phyloP scores from a whole-genome alignment of 163 green algal genomes.

The Smithsoniella earleae region DNA sequence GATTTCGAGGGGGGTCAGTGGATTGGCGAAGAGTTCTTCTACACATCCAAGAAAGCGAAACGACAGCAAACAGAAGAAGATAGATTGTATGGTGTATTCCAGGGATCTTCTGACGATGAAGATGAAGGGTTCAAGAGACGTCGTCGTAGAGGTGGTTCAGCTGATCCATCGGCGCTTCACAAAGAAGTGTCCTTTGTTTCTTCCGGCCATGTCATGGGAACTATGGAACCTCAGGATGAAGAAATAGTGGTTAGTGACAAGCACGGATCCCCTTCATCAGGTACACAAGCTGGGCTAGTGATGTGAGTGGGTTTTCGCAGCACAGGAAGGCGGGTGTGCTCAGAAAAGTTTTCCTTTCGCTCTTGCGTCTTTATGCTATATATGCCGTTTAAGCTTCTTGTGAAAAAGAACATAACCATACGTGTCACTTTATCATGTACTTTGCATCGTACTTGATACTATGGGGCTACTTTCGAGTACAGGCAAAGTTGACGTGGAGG shows the following conservation, averaged over 20 bases:
- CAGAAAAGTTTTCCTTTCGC: too few relatives aligned
- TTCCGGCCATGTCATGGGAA: neutral
- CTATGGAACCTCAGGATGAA: neutral
- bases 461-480: too few relatives aligned
- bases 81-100: conserved; percentile 78
- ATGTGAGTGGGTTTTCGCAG: too few relatives aligned
- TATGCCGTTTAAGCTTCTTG: too few relatives aligned
- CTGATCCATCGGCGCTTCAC: neutral
- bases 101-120: conserved; percentile 51
- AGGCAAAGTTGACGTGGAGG: too few relatives aligned
- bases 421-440: neutral
- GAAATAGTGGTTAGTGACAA: neutral
- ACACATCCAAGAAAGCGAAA: conserved; percentile 45
- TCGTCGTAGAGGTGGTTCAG: neutral
- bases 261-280: neutral
- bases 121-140: conserved; percentile 18
- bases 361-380: too few relatives aligned
- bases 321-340: too few relatives aligned
- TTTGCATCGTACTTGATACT: neutral
- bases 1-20: conserved; percentile 73
- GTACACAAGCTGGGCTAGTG: too few relatives aligned
- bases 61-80: conserved; percentile 69
- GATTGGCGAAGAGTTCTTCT: conserved; percentile 80
- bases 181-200: conserved; percentile 27
- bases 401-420: too few relatives aligned